phyloP scores from a whole-genome alignment of 331 rosid genomes.

The Saraca asoca region DNA sequence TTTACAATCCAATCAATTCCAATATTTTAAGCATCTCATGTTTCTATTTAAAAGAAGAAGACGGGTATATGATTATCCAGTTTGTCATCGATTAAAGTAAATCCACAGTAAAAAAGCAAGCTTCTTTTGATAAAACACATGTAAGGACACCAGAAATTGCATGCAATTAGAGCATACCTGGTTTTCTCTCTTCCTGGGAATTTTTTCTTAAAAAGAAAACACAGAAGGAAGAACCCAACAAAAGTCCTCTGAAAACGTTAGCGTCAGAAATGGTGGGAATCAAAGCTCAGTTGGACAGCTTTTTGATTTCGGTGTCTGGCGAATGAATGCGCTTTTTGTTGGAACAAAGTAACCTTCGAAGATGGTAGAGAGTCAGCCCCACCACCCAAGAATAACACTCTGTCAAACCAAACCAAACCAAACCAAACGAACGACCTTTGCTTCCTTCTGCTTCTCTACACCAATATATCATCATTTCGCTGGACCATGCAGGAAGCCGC shows the following conservation, averaged over 20 bases:
- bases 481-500: slow-evolving; percentile 13
- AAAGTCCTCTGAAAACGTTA: neutral
- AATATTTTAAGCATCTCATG: neutral
- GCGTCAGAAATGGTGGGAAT: slow-evolving; percentile 29
- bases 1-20: slow-evolving; percentile 14
- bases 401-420: slow-evolving; percentile 22
- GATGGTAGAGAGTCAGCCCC: slow-evolving; percentile 24
- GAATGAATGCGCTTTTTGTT: slow-evolving; percentile 42
- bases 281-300: slow-evolving; percentile 26
- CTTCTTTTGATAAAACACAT: neutral
- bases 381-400: slow-evolving; percentile 40
- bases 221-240: slow-evolving; percentile 21
- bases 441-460: slow-evolving; percentile 4
- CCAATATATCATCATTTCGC: slow-evolving; percentile 31
- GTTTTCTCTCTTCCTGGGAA: neutral
- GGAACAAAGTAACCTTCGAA: slow-evolving; percentile 29
- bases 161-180: slow-evolving; percentile 29
- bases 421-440: slow-evolving; percentile 17
- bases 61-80: too few species aligned
- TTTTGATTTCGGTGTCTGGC: neutral
- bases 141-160: neutral
- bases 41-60: neutral
- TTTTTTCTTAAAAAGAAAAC: slow-evolving; percentile 10
- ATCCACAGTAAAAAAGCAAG: slow-evolving; percentile 1
- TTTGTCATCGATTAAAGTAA: neutral